These are phyloP conservation scores for Gremmenia infestans DNA, from an alignment of 2,329 filamentous ascomycete genomes.

Conservation along the genomic window DNA sequence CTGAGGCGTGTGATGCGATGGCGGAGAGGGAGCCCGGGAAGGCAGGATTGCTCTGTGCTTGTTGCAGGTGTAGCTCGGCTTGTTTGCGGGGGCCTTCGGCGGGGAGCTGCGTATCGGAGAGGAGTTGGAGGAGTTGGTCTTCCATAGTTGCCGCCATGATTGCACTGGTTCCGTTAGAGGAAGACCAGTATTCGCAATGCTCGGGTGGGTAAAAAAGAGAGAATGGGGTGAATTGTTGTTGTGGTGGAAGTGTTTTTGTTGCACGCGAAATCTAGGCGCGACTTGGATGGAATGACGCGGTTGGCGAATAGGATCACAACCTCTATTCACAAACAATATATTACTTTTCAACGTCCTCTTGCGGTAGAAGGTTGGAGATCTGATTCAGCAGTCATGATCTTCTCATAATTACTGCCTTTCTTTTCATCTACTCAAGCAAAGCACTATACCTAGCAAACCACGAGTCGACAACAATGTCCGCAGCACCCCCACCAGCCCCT, in stretches of 20 bases:
- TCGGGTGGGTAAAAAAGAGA: neutral
- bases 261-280: neutral
- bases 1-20: constrained; percentile 70
- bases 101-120: constrained; percentile 78
- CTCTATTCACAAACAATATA: neutral
- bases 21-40: constrained; percentile 78
- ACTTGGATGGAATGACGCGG: neutral
- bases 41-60: constrained; percentile 51
- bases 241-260: neutral
- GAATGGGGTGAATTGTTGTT: neutral
- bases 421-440: neutral
- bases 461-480: constrained; percentile 1
- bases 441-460: neutral
- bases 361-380: neutral
- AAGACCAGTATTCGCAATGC: neutral
- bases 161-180: neutral
- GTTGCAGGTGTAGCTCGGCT: constrained; percentile 57
- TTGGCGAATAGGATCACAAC: neutral
- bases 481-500: constrained; percentile 18
- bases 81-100: constrained; percentile 73
- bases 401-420: neutral
- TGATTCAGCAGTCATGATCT: neutral
- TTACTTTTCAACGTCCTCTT: neutral
- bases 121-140: constrained; percentile 83
- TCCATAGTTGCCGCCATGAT: constrained; percentile 59